These are phyloP conservation scores for Geranium incanum DNA, from an alignment of 441 rosid genomes.

Conservation along the genomic window DNA sequence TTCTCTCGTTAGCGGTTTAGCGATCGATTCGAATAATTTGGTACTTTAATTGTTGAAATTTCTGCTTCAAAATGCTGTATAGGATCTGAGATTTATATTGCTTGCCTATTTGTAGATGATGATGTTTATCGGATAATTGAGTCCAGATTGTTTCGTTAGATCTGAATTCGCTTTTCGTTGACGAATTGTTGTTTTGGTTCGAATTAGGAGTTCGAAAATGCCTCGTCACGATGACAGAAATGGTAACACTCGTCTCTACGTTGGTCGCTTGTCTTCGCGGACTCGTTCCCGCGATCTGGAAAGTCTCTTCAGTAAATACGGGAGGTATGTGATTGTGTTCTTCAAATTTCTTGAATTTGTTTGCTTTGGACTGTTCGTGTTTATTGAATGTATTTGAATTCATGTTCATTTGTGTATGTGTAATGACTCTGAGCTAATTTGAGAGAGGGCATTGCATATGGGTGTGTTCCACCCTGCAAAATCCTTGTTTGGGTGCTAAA, in stretches of 20 bases:
- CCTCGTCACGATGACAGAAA: constrained; percentile 48
- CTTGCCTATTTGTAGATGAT: background rate
- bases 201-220: constrained; percentile 39
- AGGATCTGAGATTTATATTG: background rate
- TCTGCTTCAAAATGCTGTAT: background rate
- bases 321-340: constrained; percentile 34
- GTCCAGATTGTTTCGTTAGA: background rate
- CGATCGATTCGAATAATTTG: background rate
- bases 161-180: background rate
- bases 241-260: constrained; percentile 57
- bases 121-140: background rate
- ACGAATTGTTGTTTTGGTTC: background rate
- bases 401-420: background rate
- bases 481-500: background rate
- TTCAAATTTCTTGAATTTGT: background rate
- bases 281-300: constrained; percentile 77
- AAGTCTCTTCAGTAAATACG: constrained; percentile 66
- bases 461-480: background rate
- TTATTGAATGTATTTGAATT: background rate
- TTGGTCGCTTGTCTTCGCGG: constrained; percentile 55
- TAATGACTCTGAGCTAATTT: background rate
- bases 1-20: background rate
- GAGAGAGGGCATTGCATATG: background rate
- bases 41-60: background rate
- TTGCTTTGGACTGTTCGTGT: background rate